These are phyloP conservation scores for Amanita thiersii DNA, from an alignment of 768 basidiomycete genomes.

Conservation along the genomic window DNA sequence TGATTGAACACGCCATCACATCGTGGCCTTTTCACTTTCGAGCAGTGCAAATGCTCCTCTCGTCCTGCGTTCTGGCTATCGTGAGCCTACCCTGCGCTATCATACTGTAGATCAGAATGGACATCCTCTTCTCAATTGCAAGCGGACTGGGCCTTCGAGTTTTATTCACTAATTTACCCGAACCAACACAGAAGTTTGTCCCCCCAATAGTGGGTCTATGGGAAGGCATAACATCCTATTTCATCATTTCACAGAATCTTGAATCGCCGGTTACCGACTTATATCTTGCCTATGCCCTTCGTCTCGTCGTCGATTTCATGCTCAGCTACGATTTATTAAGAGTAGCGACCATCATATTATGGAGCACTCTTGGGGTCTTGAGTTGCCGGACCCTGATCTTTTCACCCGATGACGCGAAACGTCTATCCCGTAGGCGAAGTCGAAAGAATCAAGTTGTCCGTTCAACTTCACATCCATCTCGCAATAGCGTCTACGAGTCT, in stretches of 20 bases:
- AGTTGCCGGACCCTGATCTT: conserved; percentile 23
- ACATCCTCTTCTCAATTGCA: conserved; percentile 30
- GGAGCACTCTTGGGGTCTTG: conserved; percentile 26
- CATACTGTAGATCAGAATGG: conserved; percentile 22
- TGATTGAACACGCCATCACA: neutral
- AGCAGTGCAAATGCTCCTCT: conserved; percentile 2
- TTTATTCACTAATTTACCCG: conserved; percentile 20
- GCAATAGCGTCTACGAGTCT: conserved; percentile 21
- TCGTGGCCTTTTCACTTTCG: neutral
- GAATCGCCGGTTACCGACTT: conserved; percentile 26
- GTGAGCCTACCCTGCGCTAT: neutral
- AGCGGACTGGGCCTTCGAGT: conserved; percentile 35
- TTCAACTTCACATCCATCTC: conserved; percentile 20
- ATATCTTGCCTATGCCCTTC: conserved; percentile 33
- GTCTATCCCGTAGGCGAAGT: conserved; percentile 19
- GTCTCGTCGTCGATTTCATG: conserved; percentile 33
- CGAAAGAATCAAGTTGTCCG: conserved; percentile 21
- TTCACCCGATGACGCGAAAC: conserved; percentile 15
- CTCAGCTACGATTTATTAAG: conserved; percentile 25
- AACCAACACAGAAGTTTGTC: conserved; percentile 19
- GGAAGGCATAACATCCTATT: conserved; percentile 36
- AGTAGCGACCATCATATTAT: conserved; percentile 27
- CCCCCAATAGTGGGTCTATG: conserved; percentile 32
- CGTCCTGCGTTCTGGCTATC: neutral
- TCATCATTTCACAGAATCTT: conserved; percentile 17